phyloP scores from a whole-genome alignment of 441 rosid species.

The Arabidopsis lyrata region DNA sequence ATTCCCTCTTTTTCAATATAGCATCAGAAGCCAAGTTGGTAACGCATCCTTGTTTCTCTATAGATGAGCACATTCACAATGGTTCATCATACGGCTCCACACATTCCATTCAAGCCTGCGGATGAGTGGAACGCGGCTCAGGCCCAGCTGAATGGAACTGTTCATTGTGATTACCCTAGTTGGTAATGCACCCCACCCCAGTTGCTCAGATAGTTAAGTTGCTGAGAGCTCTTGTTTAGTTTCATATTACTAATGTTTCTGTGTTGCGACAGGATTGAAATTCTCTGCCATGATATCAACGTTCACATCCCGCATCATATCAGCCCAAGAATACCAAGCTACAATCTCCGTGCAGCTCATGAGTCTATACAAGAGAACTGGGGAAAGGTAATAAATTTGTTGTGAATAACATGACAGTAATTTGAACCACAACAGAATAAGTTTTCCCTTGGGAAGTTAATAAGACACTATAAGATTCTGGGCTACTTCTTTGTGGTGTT shows the following conservation, averaged over 20 bases:
- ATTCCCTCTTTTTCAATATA: constrained; percentile 13
- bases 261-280: constrained; percentile 71
- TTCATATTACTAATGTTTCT: constrained; percentile 25
- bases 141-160: constrained; percentile 92
- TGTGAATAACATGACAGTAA: background rate
- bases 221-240: constrained; percentile 5
- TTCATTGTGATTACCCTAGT: constrained; percentile 88
- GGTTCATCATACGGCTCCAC: constrained; percentile 98
- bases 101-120: constrained; percentile 79
- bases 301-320: constrained; percentile 92
- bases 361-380: constrained; percentile 80
- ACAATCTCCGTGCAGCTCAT: constrained; percentile 83
- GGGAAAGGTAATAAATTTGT: constrained; percentile 70
- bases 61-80: constrained; percentile 98
- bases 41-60: constrained; percentile 12
- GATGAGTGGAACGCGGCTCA: constrained; percentile 90
- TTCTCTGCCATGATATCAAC: constrained; percentile 87
- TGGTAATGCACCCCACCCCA: constrained; percentile 56
- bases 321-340: constrained; percentile 85
- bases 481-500: constrained; percentile 9
- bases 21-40: constrained; percentile 15
- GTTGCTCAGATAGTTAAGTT: constrained; percentile 11
- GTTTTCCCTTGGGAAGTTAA: background rate
- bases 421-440: background rate
- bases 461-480: background rate